These are phyloP conservation scores for Alectoria sarmentosa DNA, from an alignment of 495 filamentous ascomycete species.

Conservation along the genomic window DNA sequence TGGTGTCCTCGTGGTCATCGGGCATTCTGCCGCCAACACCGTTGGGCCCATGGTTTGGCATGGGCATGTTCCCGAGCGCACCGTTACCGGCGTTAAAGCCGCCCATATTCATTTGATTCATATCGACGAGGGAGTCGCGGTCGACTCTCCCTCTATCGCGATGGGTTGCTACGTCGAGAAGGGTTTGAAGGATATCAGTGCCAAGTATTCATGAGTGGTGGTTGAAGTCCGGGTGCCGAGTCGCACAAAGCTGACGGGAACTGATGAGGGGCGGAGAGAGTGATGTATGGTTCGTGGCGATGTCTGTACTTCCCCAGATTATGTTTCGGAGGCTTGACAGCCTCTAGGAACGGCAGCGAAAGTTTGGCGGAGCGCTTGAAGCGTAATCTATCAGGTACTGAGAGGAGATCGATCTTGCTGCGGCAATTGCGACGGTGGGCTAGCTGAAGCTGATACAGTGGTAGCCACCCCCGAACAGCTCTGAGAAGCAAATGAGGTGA, in stretches of 20 bases:
- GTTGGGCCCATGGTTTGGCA: conserved; percentile 63
- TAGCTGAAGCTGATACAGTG: conserved; percentile 16
- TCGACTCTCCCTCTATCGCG: conserved; percentile 1
- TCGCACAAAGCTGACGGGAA: conserved; percentile 16
- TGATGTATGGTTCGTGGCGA: conserved; percentile 2
- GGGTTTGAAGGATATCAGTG: conserved; percentile 12
- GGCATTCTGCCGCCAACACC: conserved; percentile 41
- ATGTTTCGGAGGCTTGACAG: conserved; percentile 11
- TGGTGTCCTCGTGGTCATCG: conserved; percentile 34
- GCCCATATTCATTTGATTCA: conserved; percentile 69
- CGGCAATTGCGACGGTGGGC: conserved; percentile 20
- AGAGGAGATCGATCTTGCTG: conserved; percentile 18
- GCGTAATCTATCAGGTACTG: conserved; percentile 14
- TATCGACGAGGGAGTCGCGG: conserved; percentile 28
- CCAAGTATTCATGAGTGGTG: conserved; percentile 15
- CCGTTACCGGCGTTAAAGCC: conserved; percentile 60
- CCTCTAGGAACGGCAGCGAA: conserved; percentile 19
- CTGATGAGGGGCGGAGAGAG: conserved; percentile 6
- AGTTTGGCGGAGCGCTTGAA: conserved; percentile 17
- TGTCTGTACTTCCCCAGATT: conserved; percentile 8
- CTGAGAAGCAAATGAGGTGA: conserved; percentile 7
- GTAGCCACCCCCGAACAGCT: neutral
- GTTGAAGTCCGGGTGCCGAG: conserved; percentile 8
- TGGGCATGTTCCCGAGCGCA: conserved; percentile 56
- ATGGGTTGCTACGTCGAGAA: conserved; percentile 7